Conservation (phyloP, 257 asterid species). For the Solanum infundibuliforme region DNA sequence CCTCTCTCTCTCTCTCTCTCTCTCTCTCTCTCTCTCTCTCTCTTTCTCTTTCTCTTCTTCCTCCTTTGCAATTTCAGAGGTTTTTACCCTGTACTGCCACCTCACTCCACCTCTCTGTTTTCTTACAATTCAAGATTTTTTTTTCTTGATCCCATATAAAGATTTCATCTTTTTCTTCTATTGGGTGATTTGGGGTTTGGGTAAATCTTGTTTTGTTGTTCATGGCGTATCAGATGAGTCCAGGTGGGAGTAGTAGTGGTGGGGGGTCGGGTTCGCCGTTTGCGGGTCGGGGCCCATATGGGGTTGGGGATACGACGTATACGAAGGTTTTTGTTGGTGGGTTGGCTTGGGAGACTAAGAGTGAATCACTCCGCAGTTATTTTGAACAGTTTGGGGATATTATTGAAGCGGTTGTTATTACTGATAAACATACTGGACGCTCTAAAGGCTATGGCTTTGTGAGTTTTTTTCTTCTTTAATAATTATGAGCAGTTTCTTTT, state of each 20-base stretch:
- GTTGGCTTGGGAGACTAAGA: constrained; percentile 30
- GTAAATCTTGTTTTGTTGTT: not conserved
- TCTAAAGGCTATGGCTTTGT: constrained; percentile 40
- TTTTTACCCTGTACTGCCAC: not conserved
- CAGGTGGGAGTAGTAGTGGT: not conserved
- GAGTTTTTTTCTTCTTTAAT: not conserved
- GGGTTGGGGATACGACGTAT: constrained; percentile 14
- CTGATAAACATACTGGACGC: constrained; percentile 23
- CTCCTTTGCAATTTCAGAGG: not conserved
- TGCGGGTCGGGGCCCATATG: not conserved
- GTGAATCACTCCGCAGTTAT: constrained; percentile 15
- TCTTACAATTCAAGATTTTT: not conserved
- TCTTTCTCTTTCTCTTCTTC: not conserved
- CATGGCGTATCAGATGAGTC: constrained; percentile 1
- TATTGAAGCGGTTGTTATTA: constrained; percentile 31
- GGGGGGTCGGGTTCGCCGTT: not conserved
- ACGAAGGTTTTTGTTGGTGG: constrained; percentile 32
- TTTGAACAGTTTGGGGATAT: constrained; percentile 36
- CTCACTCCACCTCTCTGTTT: not conserved
- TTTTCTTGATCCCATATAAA: not conserved
- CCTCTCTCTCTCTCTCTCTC: not conserved
- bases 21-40: not conserved
- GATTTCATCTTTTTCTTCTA: not conserved
- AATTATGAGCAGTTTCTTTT: not conserved
- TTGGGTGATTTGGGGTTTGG: not conserved